Evolutionary conservation across 257 asterid species (phyloP).

Genomic region (Nicotiana paniculata): DNA sequence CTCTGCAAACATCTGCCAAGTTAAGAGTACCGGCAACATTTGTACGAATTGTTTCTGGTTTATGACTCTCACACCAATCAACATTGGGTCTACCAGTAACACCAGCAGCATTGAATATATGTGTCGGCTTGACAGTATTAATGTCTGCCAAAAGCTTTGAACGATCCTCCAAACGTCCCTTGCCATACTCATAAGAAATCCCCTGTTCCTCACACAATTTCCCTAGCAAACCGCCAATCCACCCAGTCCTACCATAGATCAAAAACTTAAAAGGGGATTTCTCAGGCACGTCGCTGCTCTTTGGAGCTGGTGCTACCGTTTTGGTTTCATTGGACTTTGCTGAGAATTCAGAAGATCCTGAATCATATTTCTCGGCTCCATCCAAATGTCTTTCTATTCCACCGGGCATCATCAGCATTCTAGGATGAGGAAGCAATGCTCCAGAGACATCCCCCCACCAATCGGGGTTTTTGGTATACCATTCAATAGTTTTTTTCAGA

Average conservation of each 20-base stretch:
- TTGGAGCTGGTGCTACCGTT: conserved; percentile 9
- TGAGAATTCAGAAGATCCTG: not conserved
- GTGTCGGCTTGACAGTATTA: conserved; percentile 16
- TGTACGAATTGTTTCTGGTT: conserved; percentile 22
- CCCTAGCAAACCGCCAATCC: conserved; percentile 23
- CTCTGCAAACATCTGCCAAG: conserved; percentile 21
- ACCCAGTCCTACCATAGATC: conserved; percentile 21
- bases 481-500: conserved; percentile 18
- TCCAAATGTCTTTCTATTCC: conserved; percentile 11
- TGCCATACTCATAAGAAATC: conserved; percentile 16
- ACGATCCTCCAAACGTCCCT: conserved; percentile 20
- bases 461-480: conserved; percentile 20
- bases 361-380: conserved; percentile 8
- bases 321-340: conserved; percentile 1
- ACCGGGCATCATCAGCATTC: conserved; percentile 24
- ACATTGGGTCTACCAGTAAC: conserved; percentile 24
- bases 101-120: conserved; percentile 25
- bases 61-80: conserved; percentile 24
- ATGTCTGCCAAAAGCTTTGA: conserved; percentile 18
- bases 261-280: conserved; percentile 17
- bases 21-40: conserved; percentile 19
- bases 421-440: conserved; percentile 23
- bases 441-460: conserved; percentile 27
- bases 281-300: not conserved
- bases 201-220: conserved; percentile 20